phyloP scores from a whole-genome alignment of 228 moss, liverwort and hornwort genomes.

The Sphagnum fallax region DNA sequence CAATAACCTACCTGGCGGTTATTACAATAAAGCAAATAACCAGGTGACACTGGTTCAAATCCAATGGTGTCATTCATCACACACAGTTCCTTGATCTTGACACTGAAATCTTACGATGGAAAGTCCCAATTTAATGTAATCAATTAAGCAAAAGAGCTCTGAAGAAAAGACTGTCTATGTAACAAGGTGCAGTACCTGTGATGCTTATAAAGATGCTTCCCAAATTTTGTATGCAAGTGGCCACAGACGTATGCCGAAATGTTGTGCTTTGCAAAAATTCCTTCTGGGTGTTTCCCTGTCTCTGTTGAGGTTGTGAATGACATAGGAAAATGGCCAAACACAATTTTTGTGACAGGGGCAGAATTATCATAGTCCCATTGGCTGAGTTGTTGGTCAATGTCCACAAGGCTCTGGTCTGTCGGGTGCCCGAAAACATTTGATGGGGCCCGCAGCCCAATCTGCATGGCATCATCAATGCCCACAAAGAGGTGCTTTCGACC shows the following conservation, averaged over 20 bases:
- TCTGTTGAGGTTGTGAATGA: conserved; percentile 79
- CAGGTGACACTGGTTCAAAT: no score
- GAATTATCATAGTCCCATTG: conserved; percentile 49
- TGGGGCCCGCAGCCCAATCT: conserved; percentile 78
- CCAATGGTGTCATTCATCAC: no score
- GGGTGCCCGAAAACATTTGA: conserved; percentile 90
- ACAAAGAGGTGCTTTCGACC: conserved; percentile 73
- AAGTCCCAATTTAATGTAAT: no score
- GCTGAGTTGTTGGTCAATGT: conserved; percentile 59
- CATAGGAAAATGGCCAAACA: conserved; percentile 83
- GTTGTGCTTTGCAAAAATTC: conserved; percentile 59
- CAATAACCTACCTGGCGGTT: no score
- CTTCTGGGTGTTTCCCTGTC: conserved; percentile 62
- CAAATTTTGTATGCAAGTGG: conserved; percentile 83
- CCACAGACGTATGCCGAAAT: conserved; percentile 78
- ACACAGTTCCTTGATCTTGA: no score
- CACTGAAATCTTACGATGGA: no score
- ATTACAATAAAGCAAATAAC: no score
- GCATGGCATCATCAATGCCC: conserved; percentile 82
- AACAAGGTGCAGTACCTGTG: conserved; percentile 20
- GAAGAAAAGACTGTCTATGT: no score
- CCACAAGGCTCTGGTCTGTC: conserved; percentile 50
- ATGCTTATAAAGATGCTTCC: conserved; percentile 70
- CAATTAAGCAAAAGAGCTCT: no score
- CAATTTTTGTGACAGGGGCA: conserved; percentile 51